Evolutionary conservation across 768 basidiomycete genomes (phyloP), one percentile per base, ranked within the genome.

Genomic region (Trametes sanguinea): DNA sequence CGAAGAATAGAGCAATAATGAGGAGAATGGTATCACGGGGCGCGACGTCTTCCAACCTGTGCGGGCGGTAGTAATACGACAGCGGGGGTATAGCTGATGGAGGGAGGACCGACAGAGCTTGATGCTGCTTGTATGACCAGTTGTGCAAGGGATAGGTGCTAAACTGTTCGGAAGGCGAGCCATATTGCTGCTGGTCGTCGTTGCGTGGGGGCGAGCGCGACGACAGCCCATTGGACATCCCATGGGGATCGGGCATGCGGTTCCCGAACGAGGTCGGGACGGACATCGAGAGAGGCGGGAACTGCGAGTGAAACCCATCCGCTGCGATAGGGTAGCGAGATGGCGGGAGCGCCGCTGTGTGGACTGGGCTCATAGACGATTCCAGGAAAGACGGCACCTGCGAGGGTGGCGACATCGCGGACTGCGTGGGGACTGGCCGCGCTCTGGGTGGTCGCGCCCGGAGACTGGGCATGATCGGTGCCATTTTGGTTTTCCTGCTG

Each of bases 1-100:
- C 94, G 72, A 95, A 96, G 77, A 94, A 97, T 11, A 95, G 83
- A 42, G 88, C 83, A 64, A 95, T 87, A 67, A 96, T 90, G 61
- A 91, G 84, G 43, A 85, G 84, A 51, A 95, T 87, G 5, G 88
- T 89, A 60, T 91, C 88, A 55, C 91, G 81, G 17, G 91, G 89
- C 9, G 92, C 89, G 55, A 95, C 84, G 62, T 90, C 87, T 69
- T 94, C 90, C 48, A 96, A 77, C 37, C 89, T 81, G 69, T 87
- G 88, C 1, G 88, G 82, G n/a, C 87, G 83, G 70, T 86, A 88
- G 71, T 87, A 88, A 69, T 83, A 84, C 0, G 87, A 87, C 33
- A 92, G 81, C n/a, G 89, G 85, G 27, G 81, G 80, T 32, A 81
- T 71, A 54, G 69, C 71, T 22, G 72, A 69, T 14, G 85, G 85